Evolutionary conservation across 2,329 filamentous ascomycete species (phyloP).

Genomic region (Neofusicoccum parvum): DNA sequence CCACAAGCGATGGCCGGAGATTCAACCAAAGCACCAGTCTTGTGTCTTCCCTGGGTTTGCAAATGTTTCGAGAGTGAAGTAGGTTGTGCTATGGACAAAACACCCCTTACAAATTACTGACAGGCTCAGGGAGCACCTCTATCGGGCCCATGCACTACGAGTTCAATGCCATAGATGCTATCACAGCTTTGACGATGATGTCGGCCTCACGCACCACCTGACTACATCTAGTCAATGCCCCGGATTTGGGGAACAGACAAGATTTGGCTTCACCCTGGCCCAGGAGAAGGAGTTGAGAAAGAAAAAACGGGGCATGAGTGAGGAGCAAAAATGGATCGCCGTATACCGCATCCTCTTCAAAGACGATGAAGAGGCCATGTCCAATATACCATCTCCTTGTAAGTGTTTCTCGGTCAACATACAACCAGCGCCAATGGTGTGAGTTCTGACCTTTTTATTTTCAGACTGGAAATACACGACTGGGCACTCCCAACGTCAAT

Average conservation of each 20-base stretch:
- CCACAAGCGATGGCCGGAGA: not conserved
- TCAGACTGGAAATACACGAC: not conserved
- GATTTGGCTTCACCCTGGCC: not conserved
- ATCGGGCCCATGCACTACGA: not conserved
- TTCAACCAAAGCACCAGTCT: not conserved
- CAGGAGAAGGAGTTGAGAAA: not conserved
- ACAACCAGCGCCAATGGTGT: not conserved
- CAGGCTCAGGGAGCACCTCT: not conserved
- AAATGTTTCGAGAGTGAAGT: not conserved
- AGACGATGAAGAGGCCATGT: not conserved
- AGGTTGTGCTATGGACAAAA: not conserved
- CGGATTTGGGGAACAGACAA: not conserved
- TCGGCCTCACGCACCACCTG: not conserved
- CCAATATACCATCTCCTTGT: not conserved
- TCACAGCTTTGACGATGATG: not conserved
- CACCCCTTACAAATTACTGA: not conserved
- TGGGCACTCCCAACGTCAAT: not conserved
- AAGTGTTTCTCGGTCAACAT: not conserved
- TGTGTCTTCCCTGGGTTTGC: not conserved
- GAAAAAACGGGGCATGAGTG: not conserved
- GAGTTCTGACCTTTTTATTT: not conserved
- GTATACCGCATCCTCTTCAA: not conserved
- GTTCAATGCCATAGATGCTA: not conserved
- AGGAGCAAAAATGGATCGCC: not conserved
- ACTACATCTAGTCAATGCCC: not conserved